phyloP scores from a whole-genome alignment of 768 basidiomycete species.

The Trametes punicea region DNA sequence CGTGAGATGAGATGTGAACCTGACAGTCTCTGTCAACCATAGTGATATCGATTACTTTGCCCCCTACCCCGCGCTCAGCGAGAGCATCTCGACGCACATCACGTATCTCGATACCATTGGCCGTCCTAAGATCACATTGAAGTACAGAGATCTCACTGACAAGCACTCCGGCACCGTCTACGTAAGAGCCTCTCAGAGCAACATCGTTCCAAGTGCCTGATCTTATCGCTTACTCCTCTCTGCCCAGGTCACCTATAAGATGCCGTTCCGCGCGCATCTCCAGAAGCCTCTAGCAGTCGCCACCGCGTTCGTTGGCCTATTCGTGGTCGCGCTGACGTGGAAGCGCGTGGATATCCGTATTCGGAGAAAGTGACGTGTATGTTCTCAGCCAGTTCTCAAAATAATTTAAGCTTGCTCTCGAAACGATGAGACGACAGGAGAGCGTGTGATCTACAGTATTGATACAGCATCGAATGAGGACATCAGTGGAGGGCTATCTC shows the following conservation, averaged over 20 bases:
- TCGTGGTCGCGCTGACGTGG: slow-evolving; percentile 44
- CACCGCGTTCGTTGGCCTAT: slow-evolving; percentile 64
- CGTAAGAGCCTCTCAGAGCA: slow-evolving; percentile 45
- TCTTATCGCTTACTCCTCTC: not conserved
- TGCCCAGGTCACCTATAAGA: slow-evolving; percentile 79
- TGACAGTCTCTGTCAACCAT: not conserved
- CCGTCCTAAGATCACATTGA: slow-evolving; percentile 72
- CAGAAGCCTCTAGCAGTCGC: slow-evolving; percentile 84
- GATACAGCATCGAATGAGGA: not conserved
- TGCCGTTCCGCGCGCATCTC: slow-evolving; percentile 75
- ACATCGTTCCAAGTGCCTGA: not conserved
- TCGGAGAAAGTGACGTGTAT: slow-evolving; percentile 33
- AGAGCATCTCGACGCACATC: slow-evolving; percentile 60
- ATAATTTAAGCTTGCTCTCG: slow-evolving; percentile 11
- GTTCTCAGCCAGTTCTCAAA: slow-evolving; percentile 5
- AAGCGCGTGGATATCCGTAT: slow-evolving; percentile 54
- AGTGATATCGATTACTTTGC: slow-evolving; percentile 76
- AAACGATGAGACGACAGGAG: not conserved
- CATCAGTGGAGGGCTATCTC: not conserved
- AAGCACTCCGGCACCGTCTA: slow-evolving; percentile 79
- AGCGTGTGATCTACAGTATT: not conserved
- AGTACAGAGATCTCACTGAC: slow-evolving; percentile 72
- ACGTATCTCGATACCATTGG: slow-evolving; percentile 93
- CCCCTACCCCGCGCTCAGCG: slow-evolving; percentile 74
- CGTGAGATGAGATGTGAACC: not conserved